Evolutionary conservation across 2,329 filamentous ascomycete genomes (phyloP).

Genomic region (Penicillium sp.): DNA sequence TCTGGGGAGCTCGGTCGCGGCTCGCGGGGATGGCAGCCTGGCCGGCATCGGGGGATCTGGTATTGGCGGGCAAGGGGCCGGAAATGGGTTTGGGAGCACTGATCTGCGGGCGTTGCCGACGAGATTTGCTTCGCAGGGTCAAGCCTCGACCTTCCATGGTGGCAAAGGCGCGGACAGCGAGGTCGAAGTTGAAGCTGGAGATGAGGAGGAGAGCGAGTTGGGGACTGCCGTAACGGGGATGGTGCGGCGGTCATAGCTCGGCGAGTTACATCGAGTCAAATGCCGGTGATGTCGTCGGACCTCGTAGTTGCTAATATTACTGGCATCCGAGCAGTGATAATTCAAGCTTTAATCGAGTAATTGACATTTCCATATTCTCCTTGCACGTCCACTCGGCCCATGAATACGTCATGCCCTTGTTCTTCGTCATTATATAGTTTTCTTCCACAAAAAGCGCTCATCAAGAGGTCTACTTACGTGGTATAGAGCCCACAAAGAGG

Average conservation of each 20-base stretch:
- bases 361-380: too few species aligned
- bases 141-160: constrained; percentile 57
- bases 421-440: too few species aligned
- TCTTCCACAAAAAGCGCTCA: too few species aligned
- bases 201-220: constrained; percentile 1
- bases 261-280: neutral
- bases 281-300: too few species aligned
- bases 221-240: neutral
- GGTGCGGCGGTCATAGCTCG: neutral
- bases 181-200: constrained; percentile 6
- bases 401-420: too few species aligned
- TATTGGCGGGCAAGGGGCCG: constrained; percentile 37
- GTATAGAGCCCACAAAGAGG: too few species aligned
- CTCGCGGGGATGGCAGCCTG: constrained; percentile 29
- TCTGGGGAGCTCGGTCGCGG: constrained; percentile 45
- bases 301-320: too few species aligned
- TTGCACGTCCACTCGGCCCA: too few species aligned
- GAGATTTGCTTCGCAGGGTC: constrained; percentile 62
- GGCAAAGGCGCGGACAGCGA: constrained; percentile 1
- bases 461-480: too few species aligned
- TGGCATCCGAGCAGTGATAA: too few species aligned
- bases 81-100: constrained; percentile 59
- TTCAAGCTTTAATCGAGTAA: too few species aligned
- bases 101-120: constrained; percentile 54
- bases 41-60: constrained; percentile 37